A percentile compares a stretch with the other conserved stretches of the same genome.
Conservation (phyloP, 768 basidiomycete genomes). For the Naganishia randhawae region DNA sequence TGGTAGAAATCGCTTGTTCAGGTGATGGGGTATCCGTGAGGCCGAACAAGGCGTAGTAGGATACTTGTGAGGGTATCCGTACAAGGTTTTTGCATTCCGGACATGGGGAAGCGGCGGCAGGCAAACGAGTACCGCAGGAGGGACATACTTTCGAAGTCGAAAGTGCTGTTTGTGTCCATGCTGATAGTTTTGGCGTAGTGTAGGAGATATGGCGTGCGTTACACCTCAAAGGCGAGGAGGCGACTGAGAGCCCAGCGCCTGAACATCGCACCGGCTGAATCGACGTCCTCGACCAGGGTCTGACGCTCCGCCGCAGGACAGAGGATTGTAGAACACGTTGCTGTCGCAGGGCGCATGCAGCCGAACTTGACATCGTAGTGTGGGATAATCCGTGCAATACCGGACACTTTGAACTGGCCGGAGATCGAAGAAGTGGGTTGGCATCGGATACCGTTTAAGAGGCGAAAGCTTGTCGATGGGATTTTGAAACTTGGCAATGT, state of each 20-base stretch:
- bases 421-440: not conserved
- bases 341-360: not conserved
- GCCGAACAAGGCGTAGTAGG: slow-evolving; percentile 68
- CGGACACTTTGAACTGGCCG: not conserved
- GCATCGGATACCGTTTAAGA: not conserved
- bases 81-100: slow-evolving; percentile 64
- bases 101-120: slow-evolving; percentile 71
- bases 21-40: slow-evolving; percentile 53
- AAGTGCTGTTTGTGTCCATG: not conserved
- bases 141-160: slow-evolving; percentile 55
- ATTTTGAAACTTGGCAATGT: no score
- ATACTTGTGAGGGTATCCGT: slow-evolving; percentile 57
- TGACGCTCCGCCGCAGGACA: not conserved
- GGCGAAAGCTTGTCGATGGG: not conserved
- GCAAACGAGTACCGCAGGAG: slow-evolving; percentile 61
- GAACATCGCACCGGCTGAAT: not conserved
- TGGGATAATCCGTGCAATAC: not conserved
- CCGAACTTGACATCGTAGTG: not conserved
- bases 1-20: slow-evolving; percentile 49
- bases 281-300: not conserved
- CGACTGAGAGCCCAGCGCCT: not conserved
- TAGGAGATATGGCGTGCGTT: not conserved
- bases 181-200: not conserved
- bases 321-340: not conserved
- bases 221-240: not conserved